Base-by-base conservation (phyloP, 176 grass and related monocot genomes). In the Oryza rufipogon region DNA sequence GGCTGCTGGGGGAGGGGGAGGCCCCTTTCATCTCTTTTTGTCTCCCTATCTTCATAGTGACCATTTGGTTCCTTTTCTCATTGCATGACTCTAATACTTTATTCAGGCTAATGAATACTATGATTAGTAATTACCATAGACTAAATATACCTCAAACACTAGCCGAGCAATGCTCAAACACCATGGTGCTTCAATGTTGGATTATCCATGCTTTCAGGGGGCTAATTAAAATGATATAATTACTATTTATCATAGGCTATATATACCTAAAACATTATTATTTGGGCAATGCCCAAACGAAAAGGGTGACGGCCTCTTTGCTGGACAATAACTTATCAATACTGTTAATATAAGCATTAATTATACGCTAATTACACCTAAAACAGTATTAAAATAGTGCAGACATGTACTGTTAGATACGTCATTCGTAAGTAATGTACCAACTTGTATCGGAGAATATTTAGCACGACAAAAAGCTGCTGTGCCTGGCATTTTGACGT, bases 141-240 rank as follows among this genome's bases (percentile, higher is more conserved):
- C 71, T 78, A 89, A 64, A 81, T 71, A 85, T 85, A 76, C 82
- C 77, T 76, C 64, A 85, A 42, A 47, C 28, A 64, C n/a, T 47
- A 80, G 25, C 28, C 75, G 25, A 88, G 38, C 6, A 80, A n/a
- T 58, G 28, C 26, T 63, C 28, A 80, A 78, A 80, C 32, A 28
- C 38, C 47, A 84, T 28, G 10, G 7, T 61, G 36, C n/a, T 68
- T 16, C 47, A 68, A 48, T 68, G 3, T 67, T 63, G 63, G 20
- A 48, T 56, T 9, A 19, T 80, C 49, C 54, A 75, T 49, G 19
- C 25, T 32, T 83, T 64, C 60, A 82, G 26, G n/a, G 41, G 17
- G 4, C 6, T 28, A 74, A 5, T 41, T 51, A 46, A 33, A 66
- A 75, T 22, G 44, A 33, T 66, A 66, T 49, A 38, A 65, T 38